These are phyloP conservation scores for Mucor plumbeus DNA, from an alignment of 371 early-diverging fungal genomes.

Conservation along the genomic window DNA sequence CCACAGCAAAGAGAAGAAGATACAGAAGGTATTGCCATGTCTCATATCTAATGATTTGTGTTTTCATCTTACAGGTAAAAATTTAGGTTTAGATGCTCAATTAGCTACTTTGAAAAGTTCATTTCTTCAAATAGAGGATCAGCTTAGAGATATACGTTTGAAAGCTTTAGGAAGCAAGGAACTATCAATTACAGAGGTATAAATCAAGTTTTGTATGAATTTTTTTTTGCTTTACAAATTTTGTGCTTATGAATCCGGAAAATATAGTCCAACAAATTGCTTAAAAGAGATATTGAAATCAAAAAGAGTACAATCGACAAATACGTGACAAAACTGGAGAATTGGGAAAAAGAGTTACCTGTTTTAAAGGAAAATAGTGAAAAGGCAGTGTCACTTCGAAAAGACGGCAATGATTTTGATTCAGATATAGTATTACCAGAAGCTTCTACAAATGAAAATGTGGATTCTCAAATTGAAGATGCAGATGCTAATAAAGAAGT, in stretches of 20 bases:
- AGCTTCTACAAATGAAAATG: neutral
- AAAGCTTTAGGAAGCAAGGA: slow-evolving; percentile 33
- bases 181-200: slow-evolving; percentile 38
- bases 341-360: slow-evolving; percentile 31
- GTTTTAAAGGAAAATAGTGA: slow-evolving; percentile 21
- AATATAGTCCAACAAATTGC: slow-evolving; percentile 23
- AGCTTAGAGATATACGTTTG: slow-evolving; percentile 35
- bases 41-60: neutral
- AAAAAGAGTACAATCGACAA: slow-evolving; percentile 29
- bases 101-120: slow-evolving; percentile 26
- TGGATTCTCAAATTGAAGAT: too few species aligned
- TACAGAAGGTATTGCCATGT: slow-evolving; percentile 6
- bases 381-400: slow-evolving; percentile 19
- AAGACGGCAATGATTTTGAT: slow-evolving; percentile 27
- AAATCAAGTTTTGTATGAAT: neutral
- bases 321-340: slow-evolving; percentile 27
- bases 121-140: slow-evolving; percentile 35
- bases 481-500: neutral
- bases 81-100: slow-evolving; percentile 20
- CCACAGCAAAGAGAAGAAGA: slow-evolving; percentile 30
- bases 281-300: slow-evolving; percentile 34
- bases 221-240: too few species aligned
- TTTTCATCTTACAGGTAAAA: neutral
- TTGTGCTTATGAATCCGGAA: neutral
- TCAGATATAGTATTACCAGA: slow-evolving; percentile 8